These are phyloP conservation scores for Ganoderma boninense DNA, from an alignment of 1,284 basidiomycete genomes.

Conservation along the genomic window DNA sequence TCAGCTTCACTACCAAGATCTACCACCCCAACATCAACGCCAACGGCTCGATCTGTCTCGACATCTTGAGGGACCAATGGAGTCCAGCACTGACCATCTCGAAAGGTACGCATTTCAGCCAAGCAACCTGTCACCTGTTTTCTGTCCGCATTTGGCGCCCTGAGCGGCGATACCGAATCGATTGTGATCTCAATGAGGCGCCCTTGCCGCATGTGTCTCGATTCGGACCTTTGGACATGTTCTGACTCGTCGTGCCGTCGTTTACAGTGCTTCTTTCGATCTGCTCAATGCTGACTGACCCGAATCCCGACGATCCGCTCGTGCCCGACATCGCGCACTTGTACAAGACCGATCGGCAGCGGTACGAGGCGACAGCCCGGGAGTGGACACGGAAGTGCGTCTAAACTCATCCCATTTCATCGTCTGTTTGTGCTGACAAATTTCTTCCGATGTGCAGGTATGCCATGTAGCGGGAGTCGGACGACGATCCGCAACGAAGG, in stretches of 20 bases:
- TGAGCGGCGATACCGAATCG: constrained; percentile 5
- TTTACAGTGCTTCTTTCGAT: constrained; percentile 88
- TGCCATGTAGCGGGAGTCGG: constrained; percentile 57
- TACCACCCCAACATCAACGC: constrained; percentile 98
- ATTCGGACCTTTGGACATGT: not conserved
- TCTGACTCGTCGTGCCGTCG: constrained; percentile 5
- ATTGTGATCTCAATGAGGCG: constrained; percentile 10
- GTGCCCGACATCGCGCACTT: constrained; percentile 86
- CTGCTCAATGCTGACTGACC: constrained; percentile 97
- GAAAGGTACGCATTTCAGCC: constrained; percentile 73
- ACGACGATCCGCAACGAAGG: constrained; percentile 32
- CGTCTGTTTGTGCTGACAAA: constrained; percentile 37
- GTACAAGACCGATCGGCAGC: constrained; percentile 94
- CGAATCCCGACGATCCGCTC: constrained; percentile 95
- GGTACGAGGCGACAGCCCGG: constrained; percentile 94
- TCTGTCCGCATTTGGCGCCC: not conserved
- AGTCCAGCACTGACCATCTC: constrained; percentile 98
- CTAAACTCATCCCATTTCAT: not conserved
- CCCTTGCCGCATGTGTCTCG: not conserved
- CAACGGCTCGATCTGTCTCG: constrained; percentile 98
- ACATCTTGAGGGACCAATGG: constrained; percentile 98
- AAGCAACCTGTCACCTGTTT: not conserved
- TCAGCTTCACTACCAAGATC: constrained; percentile 98
- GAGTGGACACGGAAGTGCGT: constrained; percentile 98
- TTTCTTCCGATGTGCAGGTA: constrained; percentile 48